Evolutionary conservation across 2,329 filamentous ascomycete species (phyloP).

Genomic region (Fusarium abutilonis): DNA sequence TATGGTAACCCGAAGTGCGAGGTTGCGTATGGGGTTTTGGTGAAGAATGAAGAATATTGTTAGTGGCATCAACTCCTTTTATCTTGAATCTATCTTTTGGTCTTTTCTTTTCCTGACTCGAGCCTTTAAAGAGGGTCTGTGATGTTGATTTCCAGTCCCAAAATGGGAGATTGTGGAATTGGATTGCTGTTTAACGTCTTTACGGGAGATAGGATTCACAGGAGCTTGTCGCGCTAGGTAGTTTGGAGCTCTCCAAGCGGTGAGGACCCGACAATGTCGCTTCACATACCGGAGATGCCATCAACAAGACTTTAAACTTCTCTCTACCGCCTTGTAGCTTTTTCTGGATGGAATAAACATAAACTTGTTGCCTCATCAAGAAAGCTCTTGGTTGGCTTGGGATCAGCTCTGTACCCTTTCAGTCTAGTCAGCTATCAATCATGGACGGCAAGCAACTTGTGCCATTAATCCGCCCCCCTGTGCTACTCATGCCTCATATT

Average conservation of each 20-base stretch:
- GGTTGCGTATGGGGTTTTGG: too few relatives aligned
- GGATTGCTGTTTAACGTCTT: constrained; percentile 17
- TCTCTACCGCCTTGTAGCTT: not conserved
- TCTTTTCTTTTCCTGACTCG: too few relatives aligned
- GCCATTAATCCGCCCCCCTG: not conserved
- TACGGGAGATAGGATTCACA: too few relatives aligned
- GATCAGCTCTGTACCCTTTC: not conserved
- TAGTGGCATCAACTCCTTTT: too few relatives aligned
- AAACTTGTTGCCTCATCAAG: too few relatives aligned
- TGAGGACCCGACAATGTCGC: not conserved
- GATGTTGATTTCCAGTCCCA: not conserved
- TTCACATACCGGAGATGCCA: not conserved
- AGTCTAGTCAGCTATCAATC: too few relatives aligned
- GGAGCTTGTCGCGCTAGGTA: constrained; percentile 8
- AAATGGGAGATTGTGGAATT: not conserved
- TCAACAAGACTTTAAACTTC: not conserved
- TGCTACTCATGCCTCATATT: too few relatives aligned
- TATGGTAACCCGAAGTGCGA: constrained; percentile 11
- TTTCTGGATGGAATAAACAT: not conserved
- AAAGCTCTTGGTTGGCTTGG: not conserved
- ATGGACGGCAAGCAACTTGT: not conserved
- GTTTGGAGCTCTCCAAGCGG: not conserved
- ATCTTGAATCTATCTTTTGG: too few relatives aligned
- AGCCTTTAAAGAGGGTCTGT: not conserved
- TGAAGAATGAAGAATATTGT: too few relatives aligned